Evolutionary conservation across 2,329 filamentous ascomycete species (phyloP), one percentile per base, ranked within the genome.

Genomic region (Paecilomyces formosus): DNA sequence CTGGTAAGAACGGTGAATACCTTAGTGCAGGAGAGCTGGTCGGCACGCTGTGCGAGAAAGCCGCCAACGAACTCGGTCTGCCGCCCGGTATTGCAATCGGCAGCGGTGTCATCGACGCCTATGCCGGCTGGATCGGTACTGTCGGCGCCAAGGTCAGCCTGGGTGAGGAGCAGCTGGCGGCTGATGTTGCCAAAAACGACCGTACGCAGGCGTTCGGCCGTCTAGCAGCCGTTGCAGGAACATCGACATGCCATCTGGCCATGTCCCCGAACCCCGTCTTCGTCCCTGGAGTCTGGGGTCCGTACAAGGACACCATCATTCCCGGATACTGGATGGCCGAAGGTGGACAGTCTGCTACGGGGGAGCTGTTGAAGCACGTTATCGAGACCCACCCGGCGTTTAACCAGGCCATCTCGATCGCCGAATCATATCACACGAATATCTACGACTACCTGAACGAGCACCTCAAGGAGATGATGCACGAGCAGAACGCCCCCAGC

Each of bases 91-190:
- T 97, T 65, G 91, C 94, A 18, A 89, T 99, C 57, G 94, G 94
- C 57, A 96, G 91, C 69, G 92, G 92, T 74, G 94, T 99, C 63
- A 99, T 99, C 70, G 94, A 99, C 73, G 94, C 94, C 18, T 99
- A 99, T 69, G 94, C 94, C 60, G 94, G 94, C 63, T 99, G 94
- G 94, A 94, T 99, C 65, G 94, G 94, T 61, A 97, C 94, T 1
- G 94, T 99, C n/a, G 94, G 94, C 59, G 93, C 94, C 61, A 97
- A 97, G 75, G 90, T 97, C 66, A 84, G 91, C 64, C 83, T 95
- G 15, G 81, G 82, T 49, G 77, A 81, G 58, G 85, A 88, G 58
- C 82, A 88, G 54, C 81, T 93, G 45, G 87, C 88, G 70, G 80
- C 84, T 60, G 82, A 82, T 35, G 81, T 82, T 3, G 82, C 89